Percentiles rank a stretch among this genome's conserved stretches.
Evolutionary conservation across 345 rosid species (phyloP).

Genomic region (Aurinia saxatilis): DNA sequence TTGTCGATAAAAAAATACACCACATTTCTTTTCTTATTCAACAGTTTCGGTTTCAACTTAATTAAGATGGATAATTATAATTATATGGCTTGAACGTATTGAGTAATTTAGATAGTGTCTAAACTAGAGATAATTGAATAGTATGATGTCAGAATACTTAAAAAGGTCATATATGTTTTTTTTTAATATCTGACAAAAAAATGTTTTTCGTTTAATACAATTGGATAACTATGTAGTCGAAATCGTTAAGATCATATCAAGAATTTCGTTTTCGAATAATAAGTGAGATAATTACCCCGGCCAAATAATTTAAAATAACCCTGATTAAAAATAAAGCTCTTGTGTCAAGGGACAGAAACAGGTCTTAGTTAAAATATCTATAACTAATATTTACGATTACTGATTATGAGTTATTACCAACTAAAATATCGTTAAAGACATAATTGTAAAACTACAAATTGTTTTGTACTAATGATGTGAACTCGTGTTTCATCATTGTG

Average conservation of each 20-base stretch:
- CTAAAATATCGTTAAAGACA: slow-evolving; percentile 17
- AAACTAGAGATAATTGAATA: not conserved
- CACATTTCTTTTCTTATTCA: no score
- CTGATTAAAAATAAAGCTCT: not conserved
- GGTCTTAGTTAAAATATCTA: not conserved
- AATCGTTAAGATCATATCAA: not conserved
- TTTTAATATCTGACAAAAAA: no score
- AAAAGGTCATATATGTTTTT: no score
- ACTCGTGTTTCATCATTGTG: slow-evolving; percentile 17
- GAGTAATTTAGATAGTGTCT: not conserved
- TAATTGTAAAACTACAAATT: not conserved
- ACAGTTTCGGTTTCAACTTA: not conserved
- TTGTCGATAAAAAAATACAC: no score
- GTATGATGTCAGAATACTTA: no score
- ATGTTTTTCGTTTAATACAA: not conserved
- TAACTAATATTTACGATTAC: slow-evolving; percentile 3
- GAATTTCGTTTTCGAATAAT: slow-evolving; percentile 11
- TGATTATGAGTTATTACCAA: slow-evolving; percentile 26
- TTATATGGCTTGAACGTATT: not conserved
- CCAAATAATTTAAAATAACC: slow-evolving; percentile 1
- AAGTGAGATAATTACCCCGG: not conserved
- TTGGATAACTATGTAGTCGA: not conserved
- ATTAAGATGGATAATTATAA: not conserved
- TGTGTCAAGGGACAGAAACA: not conserved
- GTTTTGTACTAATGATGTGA: not conserved